Evolutionary conservation across 2,329 filamentous ascomycete genomes (phyloP), one percentile per base, ranked within the genome.

Genomic region (Aureobasidium melanogenum): DNA sequence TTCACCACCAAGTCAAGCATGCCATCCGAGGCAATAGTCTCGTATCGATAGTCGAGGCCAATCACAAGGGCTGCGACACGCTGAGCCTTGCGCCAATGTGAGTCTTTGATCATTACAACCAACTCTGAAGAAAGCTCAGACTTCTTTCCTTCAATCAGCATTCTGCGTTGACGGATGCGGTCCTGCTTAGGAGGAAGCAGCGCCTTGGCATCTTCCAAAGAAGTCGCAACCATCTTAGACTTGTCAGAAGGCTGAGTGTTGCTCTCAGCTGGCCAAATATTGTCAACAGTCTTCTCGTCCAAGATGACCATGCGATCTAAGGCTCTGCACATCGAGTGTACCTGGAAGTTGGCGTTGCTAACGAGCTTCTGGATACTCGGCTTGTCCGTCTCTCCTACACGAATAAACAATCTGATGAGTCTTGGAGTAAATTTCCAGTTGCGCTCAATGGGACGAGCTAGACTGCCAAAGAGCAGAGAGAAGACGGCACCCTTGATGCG

Each of bases 51-150:
- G 62, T 91, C 93, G 64, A 97, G 82, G 63, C 94, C 96, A 61
- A 93, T 85, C 5, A 96, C 89, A 71, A 99, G 94, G 38, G 95
- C 88, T 10, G 89, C 89, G 61, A 92, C 96, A 30, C 93, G 83
- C 55, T 86, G 91, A 6, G 93, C 93, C 67, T 96, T 92, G 78
- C 96, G 97, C 94, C 94, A 99, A 71, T 99, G 95, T 0, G 91
- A 90, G 3, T 84, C 84, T 68, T 85, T 86, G 1, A 91, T 89
- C 63, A 88, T 77, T 63, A 88, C 84, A 4, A 92, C 88, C 34
- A 99, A 80, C 71, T 97, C 91, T 60, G 90, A 78, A 0, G 92
- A 89, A 28, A 99, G 77, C 3, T 84, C 82, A 0, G 86, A 80
- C 76, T 99, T 99, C 76, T 89, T 91, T 59, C 82, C 80, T 73